Evolutionary conservation across 371 early-diverging fungal species (phyloP).

Genomic region (Coemansia sp.): DNA sequence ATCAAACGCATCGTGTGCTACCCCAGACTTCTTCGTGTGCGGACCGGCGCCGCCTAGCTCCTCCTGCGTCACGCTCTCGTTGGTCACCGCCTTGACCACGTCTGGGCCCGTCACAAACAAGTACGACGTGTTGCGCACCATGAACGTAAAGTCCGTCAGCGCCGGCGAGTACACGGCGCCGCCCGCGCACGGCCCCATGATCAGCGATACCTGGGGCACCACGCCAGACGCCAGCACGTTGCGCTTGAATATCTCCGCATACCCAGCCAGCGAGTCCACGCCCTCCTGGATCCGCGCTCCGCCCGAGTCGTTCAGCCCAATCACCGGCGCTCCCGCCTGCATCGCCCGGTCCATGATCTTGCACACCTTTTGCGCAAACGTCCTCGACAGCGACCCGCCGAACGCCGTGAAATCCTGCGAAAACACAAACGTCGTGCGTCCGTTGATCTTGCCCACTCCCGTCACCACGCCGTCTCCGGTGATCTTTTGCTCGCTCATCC

Average conservation of each 20-base stretch:
- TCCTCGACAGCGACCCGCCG: conserved; percentile 88
- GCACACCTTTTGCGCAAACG: conserved; percentile 89
- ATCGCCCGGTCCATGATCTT: conserved; percentile 96
- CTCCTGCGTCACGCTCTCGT: conserved; percentile 94
- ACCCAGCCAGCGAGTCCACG: conserved; percentile 93
- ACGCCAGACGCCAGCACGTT: conserved; percentile 94
- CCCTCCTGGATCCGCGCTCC: conserved; percentile 98
- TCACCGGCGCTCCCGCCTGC: conserved; percentile 90
- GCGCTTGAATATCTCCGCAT: conserved; percentile 94
- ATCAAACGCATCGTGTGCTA: conserved; percentile 89
- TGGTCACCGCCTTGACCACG: conserved; percentile 94
- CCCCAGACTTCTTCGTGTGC: conserved; percentile 88
- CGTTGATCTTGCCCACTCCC: conserved; percentile 91
- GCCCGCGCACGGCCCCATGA: conserved; percentile 98
- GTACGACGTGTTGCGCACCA: conserved; percentile 95
- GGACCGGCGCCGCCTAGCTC: conserved; percentile 91
- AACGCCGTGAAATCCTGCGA: conserved; percentile 94
- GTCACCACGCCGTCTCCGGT: conserved; percentile 96
- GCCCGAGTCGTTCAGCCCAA: conserved; percentile 96
- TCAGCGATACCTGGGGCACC: conserved; percentile 91
- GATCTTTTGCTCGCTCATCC: conserved; percentile 84
- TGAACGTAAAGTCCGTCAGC: conserved; percentile 93
- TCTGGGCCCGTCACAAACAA: conserved; percentile 97
- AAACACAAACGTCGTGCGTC: conserved; percentile 89
- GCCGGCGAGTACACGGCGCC: conserved; percentile 98